Base-by-base conservation (phyloP, 805 yeast genomes). In the Suhomyces faveliae region DNA sequence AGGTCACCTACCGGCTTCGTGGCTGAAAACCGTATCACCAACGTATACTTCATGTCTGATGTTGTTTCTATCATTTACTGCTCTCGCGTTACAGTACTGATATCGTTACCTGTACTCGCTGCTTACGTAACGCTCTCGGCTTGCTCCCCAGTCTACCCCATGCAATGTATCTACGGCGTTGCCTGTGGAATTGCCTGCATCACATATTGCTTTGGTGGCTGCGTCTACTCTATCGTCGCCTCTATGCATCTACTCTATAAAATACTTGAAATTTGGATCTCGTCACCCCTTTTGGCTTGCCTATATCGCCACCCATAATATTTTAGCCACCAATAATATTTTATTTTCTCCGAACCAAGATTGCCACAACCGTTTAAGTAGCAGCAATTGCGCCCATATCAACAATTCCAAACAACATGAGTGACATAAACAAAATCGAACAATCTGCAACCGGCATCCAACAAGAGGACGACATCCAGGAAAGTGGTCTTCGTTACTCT, bases 401-500 rank as follows among this genome's bases (percentile, higher is more conserved):
- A 6, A 27, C 13, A 10, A n/a, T 22, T 37, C 38, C 38, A 35
- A 10, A 35, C 38, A 20, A 37, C 24, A 46, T 41, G 41, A 24
- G 35, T 17, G 41, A 29, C 22, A 39, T 42, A 4, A 43, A 43
- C n/a, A 47, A 48, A 41, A 21, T 43, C 13, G 35, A 42, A 25
- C 48, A 48, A 24, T 45, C 54, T 6, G 46, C 43, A 20, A 47
- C 42, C n/a, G 58, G 51, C 35, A 19, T 52, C 22, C 56, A 56
- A 17, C 56, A 55, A 11, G 59, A 56, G 7, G 56, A 55, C 29
- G 40, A 21, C 10, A 19, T 29, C 12, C 55, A 53, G 29, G 61
- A 56, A 25, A 49, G 55, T 41, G 60, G 64, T 7, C 61, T 85
- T 41, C 81, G 95, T 76, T 87, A 87, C 61, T 89, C 92, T 4